Conservation (phyloP, 768 basidiomycete genomes). For the Suillus paluster region DNA sequence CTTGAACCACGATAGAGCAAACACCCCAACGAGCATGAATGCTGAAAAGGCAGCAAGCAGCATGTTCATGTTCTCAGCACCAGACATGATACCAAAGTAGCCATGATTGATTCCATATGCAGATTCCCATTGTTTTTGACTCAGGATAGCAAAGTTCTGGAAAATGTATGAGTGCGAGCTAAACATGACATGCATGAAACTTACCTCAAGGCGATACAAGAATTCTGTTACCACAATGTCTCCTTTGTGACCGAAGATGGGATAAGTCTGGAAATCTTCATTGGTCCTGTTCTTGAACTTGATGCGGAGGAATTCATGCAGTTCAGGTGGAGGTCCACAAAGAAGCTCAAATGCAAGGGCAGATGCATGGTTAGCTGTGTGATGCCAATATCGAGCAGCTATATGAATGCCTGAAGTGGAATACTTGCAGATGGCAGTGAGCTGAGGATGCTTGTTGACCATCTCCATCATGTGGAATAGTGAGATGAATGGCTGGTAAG, state of each 20-base stretch:
- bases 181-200: slow-evolving; percentile 14
- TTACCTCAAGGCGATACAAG: slow-evolving; percentile 78
- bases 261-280: slow-evolving; percentile 60
- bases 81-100: slow-evolving; percentile 17
- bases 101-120: slow-evolving; percentile 38
- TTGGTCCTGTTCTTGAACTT: slow-evolving; percentile 82
- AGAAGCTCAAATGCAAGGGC: slow-evolving; percentile 78
- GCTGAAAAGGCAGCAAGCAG: slow-evolving; percentile 12
- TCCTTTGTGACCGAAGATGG: slow-evolving; percentile 71
- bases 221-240: slow-evolving; percentile 83
- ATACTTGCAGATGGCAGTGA: slow-evolving; percentile 66
- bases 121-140: slow-evolving; percentile 45
- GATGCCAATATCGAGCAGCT: slow-evolving; percentile 1
- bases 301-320: slow-evolving; percentile 80
- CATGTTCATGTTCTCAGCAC: slow-evolving; percentile 7
- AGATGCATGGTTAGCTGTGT: slow-evolving; percentile 69
- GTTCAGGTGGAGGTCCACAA: slow-evolving; percentile 70
- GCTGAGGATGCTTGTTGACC: slow-evolving; percentile 51
- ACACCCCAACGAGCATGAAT: slow-evolving; percentile 15
- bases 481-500: slow-evolving; percentile 88
- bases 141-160: slow-evolving; percentile 43
- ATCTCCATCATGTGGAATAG: slow-evolving; percentile 78
- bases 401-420: background rate
- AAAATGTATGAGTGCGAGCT: background rate
- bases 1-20: slow-evolving; percentile 19